These are phyloP conservation scores for Diaporthe sp. DNA, from an alignment of 2,329 filamentous ascomycete species.

Conservation along the genomic window DNA sequence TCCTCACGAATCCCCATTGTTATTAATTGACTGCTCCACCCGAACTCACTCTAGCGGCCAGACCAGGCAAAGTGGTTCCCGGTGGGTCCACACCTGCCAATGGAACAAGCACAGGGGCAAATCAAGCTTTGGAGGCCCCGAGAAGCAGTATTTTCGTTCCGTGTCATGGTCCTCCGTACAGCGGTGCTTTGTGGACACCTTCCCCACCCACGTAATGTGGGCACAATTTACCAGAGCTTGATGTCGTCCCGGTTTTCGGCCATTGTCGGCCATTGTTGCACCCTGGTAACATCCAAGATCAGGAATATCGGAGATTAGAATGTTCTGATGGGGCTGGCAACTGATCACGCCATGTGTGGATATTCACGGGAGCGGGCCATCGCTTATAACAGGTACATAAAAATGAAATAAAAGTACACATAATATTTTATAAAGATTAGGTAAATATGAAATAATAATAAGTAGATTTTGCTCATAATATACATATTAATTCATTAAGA, in stretches of 20 bases:
- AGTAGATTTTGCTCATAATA: accelerated
- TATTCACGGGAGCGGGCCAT: neutral
- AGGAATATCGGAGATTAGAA: neutral
- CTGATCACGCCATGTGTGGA: neutral
- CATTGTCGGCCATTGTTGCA: neutral
- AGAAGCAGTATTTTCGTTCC: neutral
- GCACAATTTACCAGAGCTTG: neutral
- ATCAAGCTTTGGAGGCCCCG: neutral
- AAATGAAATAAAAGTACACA: neutral
- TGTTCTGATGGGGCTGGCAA: neutral
- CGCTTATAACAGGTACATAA: neutral
- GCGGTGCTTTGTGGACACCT: neutral
- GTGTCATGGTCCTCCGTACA: neutral
- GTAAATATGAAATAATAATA: no score
- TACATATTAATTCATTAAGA: no score
- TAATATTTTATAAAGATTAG: neutral
- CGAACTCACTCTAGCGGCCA: neutral
- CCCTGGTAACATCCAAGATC: neutral
- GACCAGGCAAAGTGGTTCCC: constrained; percentile 1
- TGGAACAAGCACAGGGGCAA: neutral
- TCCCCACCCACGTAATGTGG: neutral
- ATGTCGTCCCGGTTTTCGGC: neutral
- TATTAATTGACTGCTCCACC: neutral
- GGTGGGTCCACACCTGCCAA: neutral
- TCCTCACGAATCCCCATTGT: neutral